These are phyloP conservation scores for Ophiostoma quercus DNA, from an alignment of 2,329 filamentous ascomycete species.

Conservation along the genomic window DNA sequence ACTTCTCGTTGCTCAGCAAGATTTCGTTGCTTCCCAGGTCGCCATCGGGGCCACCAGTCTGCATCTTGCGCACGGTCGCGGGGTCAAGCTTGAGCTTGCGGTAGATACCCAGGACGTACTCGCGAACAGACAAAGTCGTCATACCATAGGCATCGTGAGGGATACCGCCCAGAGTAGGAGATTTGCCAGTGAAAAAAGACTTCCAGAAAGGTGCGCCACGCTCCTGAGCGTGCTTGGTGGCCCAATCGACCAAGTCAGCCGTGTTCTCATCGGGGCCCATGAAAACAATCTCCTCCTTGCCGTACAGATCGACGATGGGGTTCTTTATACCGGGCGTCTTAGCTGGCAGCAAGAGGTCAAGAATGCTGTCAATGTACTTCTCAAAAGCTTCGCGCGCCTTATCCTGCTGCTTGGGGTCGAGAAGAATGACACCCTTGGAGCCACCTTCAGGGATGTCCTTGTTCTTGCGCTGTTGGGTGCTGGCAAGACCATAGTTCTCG, in stretches of 20 bases:
- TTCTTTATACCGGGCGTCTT: slow-evolving; percentile 97
- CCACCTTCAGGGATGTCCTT: slow-evolving; percentile 99
- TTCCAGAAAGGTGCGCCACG: slow-evolving; percentile 98
- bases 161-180: slow-evolving; percentile 89
- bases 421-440: slow-evolving; percentile 93
- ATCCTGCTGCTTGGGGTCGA: slow-evolving; percentile 91
- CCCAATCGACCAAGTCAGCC: slow-evolving; percentile 94
- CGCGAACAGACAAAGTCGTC: slow-evolving; percentile 93
- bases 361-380: slow-evolving; percentile 98
- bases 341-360: slow-evolving; percentile 87
- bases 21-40: slow-evolving; percentile 98
- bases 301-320: slow-evolving; percentile 90
- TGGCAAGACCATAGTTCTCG: slow-evolving; percentile 97
- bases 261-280: slow-evolving; percentile 99
- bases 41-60: slow-evolving; percentile 94
- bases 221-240: slow-evolving; percentile 84
- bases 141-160: slow-evolving; percentile 95
- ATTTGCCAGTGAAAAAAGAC: slow-evolving; percentile 99
- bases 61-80: slow-evolving; percentile 80
- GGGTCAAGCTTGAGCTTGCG: slow-evolving; percentile 90
- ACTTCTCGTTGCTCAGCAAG: slow-evolving; percentile 89
- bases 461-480: slow-evolving; percentile 99
- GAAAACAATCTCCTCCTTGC: slow-evolving; percentile 94
- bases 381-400: slow-evolving; percentile 90
- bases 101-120: slow-evolving; percentile 96